Conservation (phyloP, 1,284 basidiomycete genomes). For the Ustilago bromivora region DNA sequence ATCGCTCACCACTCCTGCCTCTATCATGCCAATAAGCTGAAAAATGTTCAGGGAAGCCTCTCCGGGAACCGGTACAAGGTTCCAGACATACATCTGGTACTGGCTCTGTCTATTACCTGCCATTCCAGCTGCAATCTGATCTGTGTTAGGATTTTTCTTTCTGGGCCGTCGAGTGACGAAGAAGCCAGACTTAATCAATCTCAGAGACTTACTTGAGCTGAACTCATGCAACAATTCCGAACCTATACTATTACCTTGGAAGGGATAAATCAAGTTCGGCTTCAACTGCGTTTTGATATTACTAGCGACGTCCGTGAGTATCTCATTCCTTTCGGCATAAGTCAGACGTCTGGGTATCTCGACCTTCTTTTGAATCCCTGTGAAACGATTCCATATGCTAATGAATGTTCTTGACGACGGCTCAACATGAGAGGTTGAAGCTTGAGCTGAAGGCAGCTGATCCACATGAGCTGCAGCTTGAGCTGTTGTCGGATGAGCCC, state of each 20-base stretch:
- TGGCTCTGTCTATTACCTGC: neutral
- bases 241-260: neutral
- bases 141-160: fast-evolving
- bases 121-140: neutral
- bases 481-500: too few species aligned
- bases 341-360: neutral
- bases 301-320: neutral
- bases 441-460: too few species aligned
- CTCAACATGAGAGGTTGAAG: too few species aligned
- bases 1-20: neutral
- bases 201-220: fast-evolving
- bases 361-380: neutral
- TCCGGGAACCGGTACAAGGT: neutral
- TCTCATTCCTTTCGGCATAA: neutral
- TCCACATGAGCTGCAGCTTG: too few species aligned
- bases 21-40: neutral
- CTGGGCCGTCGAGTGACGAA: neutral
- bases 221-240: neutral
- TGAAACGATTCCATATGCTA: neutral
- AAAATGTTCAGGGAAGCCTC: neutral
- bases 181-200: neutral
- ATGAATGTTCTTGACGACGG: neutral
- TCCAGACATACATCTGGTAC: neutral
- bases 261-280: neutral
- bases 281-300: neutral